phyloP scores from a whole-genome alignment of 2,329 filamentous ascomycete genomes.

The Cladosporium sp. region DNA sequence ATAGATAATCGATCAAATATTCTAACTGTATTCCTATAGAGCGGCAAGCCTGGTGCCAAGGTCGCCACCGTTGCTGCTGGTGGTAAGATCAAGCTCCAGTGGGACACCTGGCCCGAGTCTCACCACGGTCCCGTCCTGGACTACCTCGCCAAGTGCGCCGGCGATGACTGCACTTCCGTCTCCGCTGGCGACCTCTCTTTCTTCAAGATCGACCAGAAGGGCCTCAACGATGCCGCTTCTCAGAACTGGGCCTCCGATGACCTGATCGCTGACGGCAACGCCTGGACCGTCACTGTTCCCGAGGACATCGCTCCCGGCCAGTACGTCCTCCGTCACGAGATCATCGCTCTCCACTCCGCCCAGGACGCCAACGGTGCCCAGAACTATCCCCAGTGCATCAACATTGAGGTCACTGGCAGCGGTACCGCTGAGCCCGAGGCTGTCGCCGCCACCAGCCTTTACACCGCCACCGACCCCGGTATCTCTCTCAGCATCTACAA shows the following conservation, averaged over 20 bases:
- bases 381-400: constrained; percentile 50
- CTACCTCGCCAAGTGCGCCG: constrained; percentile 55
- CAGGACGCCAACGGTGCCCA: constrained; percentile 43
- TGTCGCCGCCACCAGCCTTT: constrained; percentile 45
- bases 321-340: constrained; percentile 59
- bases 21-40: neutral
- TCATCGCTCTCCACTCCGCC: constrained; percentile 57
- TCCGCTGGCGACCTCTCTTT: constrained; percentile 53
- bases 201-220: constrained; percentile 61
- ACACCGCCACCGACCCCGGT: constrained; percentile 53
- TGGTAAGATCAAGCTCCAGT: constrained; percentile 54
- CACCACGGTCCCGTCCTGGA: constrained; percentile 62
- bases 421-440: constrained; percentile 50
- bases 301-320: constrained; percentile 52
- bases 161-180: constrained; percentile 49
- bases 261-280: constrained; percentile 34
- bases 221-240: constrained; percentile 44
- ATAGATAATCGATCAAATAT: neutral
- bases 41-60: constrained; percentile 36
- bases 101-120: constrained; percentile 61
- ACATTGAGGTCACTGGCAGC: constrained; percentile 56
- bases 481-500: constrained; percentile 57
- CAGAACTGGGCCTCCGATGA: constrained; percentile 55
- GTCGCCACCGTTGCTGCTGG: constrained; percentile 58
- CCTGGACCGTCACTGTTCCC: constrained; percentile 47